Percentiles rank a stretch among this genome's conserved stretches.
phyloP scores from a whole-genome alignment of 805 yeast species.

The Cyberlindnera amylophila region DNA sequence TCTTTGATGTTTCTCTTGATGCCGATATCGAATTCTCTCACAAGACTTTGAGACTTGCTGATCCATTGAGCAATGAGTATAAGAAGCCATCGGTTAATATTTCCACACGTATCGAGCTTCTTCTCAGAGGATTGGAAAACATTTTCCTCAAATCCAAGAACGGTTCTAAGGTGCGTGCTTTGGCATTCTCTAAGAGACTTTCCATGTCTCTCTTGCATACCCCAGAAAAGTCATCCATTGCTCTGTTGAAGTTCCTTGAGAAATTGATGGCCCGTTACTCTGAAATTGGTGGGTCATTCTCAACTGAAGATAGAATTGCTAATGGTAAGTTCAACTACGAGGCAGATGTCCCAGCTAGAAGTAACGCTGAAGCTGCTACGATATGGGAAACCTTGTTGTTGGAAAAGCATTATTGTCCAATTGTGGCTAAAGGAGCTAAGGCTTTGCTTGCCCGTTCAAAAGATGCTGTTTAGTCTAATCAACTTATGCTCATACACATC shows the following conservation, averaged over 20 bases:
- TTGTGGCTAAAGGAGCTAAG: conserved; percentile 64
- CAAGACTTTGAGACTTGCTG: conserved; percentile 74
- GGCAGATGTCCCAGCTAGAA: conserved; percentile 61
- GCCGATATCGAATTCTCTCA: conserved; percentile 84
- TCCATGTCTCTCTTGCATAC: conserved; percentile 64
- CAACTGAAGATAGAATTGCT: conserved; percentile 83
- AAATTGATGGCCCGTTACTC: conserved; percentile 70
- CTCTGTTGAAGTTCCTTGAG: conserved; percentile 72
- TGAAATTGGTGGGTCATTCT: conserved; percentile 68
- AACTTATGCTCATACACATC: too few species aligned
- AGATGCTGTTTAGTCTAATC: conserved; percentile 8
- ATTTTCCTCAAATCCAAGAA: conserved; percentile 74
- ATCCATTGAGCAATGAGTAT: conserved; percentile 53
- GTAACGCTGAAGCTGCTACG: conserved; percentile 85
- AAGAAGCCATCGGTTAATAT: conserved; percentile 75
- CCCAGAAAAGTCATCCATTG: conserved; percentile 85
- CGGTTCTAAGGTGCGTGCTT: conserved; percentile 62
- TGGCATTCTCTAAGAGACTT: conserved; percentile 80
- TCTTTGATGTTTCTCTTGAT: conserved; percentile 69
- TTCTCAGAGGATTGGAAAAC: conserved; percentile 72
- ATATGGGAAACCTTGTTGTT: conserved; percentile 84
- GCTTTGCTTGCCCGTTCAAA: conserved; percentile 27
- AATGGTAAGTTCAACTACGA: conserved; percentile 75
- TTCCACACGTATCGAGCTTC: conserved; percentile 82
- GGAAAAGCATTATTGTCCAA: conserved; percentile 79